These are phyloP conservation scores for Copromyces sp. DNA, from an alignment of 495 filamentous ascomycete species.

Conservation along the genomic window DNA sequence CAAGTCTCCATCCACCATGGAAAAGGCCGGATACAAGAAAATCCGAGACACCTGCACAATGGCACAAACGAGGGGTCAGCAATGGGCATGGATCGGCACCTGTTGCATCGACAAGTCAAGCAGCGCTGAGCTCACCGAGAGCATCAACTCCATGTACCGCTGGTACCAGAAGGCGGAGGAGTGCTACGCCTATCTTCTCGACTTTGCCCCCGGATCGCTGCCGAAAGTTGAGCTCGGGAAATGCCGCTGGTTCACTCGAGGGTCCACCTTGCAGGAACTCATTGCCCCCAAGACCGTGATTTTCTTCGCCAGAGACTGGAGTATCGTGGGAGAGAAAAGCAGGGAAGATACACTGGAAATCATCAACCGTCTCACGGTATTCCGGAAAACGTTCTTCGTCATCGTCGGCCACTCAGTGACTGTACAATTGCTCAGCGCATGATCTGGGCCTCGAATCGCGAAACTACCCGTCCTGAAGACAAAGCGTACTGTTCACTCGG, in stretches of 20 bases:
- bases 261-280: conserved; percentile 34
- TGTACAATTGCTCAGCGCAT: not conserved
- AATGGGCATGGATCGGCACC: conserved; percentile 36
- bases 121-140: conserved; percentile 34
- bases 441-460: not conserved
- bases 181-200: conserved; percentile 28
- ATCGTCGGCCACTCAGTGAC: not conserved
- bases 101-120: conserved; percentile 39
- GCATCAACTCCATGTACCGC: conserved; percentile 40
- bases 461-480: conserved; percentile 1
- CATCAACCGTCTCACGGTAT: not conserved
- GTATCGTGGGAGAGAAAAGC: not conserved
- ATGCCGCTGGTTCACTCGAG: conserved; percentile 25
- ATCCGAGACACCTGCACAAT: conserved; percentile 23
- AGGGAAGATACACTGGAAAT: not conserved
- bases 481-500: not conserved
- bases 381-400: not conserved
- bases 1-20: not conserved
- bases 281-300: conserved; percentile 22
- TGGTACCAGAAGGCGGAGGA: conserved; percentile 24
- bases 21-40: conserved; percentile 1
- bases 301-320: conserved; percentile 15
- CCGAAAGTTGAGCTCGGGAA: not conserved
- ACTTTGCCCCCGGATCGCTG: not conserved
- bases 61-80: conserved; percentile 11